Conservation (phyloP, 345 rosid species). For the Acer saccharum region DNA sequence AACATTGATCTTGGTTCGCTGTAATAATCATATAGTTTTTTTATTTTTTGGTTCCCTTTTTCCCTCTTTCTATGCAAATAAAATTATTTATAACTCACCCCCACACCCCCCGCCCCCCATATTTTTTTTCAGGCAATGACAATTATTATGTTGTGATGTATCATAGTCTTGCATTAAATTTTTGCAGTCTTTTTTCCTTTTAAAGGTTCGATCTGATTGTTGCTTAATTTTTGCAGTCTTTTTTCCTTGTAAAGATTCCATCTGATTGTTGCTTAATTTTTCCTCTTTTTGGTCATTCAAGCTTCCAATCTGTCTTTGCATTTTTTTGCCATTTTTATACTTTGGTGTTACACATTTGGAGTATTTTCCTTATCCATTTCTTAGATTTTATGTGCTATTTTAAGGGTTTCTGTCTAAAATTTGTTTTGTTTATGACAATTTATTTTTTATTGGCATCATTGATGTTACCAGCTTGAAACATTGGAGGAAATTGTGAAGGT, state of each 20-base stretch:
- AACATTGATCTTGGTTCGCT: not conserved
- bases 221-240: no score
- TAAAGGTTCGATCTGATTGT: not conserved
- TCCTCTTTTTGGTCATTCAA: constrained; percentile 6
- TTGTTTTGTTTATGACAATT: not conserved
- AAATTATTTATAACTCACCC: not conserved
- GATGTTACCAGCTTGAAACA: constrained; percentile 66
- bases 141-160: not conserved
- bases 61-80: not conserved
- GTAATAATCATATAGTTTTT: not conserved
- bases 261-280: not conserved
- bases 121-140: not conserved
- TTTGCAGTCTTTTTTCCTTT: not conserved
- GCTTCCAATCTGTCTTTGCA: not conserved
- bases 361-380: not conserved
- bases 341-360: not conserved
- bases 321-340: not conserved
- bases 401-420: not conserved
- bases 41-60: not conserved
- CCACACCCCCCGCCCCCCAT: no score
- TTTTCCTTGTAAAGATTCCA: not conserved
- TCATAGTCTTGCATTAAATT: not conserved
- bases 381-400: not conserved
- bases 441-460: constrained; percentile 9
- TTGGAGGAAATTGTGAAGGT: constrained; percentile 68